Conservation (phyloP, 2,329 filamentous ascomycete genomes). For the Fusarium ramigenum region DNA sequence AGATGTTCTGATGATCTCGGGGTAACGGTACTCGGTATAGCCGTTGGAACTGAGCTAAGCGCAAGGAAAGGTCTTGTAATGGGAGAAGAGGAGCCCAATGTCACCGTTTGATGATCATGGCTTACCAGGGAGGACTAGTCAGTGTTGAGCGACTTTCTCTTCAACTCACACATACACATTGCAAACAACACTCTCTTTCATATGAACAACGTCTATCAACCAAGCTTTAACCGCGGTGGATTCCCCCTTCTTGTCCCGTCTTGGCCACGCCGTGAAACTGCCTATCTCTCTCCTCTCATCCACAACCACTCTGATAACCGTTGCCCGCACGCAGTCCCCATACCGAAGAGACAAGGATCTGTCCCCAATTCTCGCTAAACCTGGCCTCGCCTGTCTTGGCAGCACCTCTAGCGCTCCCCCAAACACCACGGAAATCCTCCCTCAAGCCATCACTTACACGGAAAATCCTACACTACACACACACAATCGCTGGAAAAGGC, state of each 20-base stretch:
- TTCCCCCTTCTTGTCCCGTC: slow-evolving; percentile 1
- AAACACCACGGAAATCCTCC: slow-evolving; percentile 2
- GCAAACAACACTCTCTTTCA: background rate
- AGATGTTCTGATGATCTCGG: background rate
- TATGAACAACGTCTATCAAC: background rate
- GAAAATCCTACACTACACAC: background rate
- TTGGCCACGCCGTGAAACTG: slow-evolving; percentile 27
- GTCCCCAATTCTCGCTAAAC: slow-evolving; percentile 11
- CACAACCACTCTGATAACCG: slow-evolving; percentile 11
- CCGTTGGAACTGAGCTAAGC: background rate
- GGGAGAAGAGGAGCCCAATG: background rate
- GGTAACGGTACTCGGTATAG: background rate
- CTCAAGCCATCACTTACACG: slow-evolving; percentile 14
- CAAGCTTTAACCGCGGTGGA: slow-evolving; percentile 14
- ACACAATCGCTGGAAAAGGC: slow-evolving; percentile 18
- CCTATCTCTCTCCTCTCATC: slow-evolving; percentile 23
- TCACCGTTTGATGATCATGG: background rate
- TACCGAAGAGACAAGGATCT: background rate
- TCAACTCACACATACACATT: background rate
- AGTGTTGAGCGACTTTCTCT: background rate
- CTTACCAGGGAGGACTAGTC: slow-evolving; percentile 1
- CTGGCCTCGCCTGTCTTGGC: slow-evolving; percentile 24
- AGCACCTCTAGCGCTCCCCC: slow-evolving; percentile 23
- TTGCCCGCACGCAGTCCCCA: slow-evolving; percentile 9
- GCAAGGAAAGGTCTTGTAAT: background rate